Evolutionary conservation across 768 basidiomycete genomes (phyloP).

Genomic region (Clathrus columnatus): DNA sequence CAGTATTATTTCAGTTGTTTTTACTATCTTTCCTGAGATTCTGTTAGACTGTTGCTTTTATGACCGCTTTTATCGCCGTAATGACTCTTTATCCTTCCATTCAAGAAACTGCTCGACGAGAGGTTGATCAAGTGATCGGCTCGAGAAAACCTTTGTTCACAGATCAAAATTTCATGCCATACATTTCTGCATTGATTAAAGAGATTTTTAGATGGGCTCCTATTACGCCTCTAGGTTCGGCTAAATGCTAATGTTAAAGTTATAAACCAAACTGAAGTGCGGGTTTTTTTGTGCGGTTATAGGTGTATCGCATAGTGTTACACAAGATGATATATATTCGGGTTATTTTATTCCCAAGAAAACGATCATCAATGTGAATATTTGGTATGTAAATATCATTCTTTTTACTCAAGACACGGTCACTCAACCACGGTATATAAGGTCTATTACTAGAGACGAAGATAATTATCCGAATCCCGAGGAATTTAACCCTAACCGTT

Average conservation of each 20-base stretch:
- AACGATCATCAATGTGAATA: slow-evolving; percentile 27
- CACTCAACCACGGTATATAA: slow-evolving; percentile 3
- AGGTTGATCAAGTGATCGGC: slow-evolving; percentile 2
- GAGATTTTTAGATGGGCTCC: slow-evolving; percentile 26
- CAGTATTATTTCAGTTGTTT: not conserved
- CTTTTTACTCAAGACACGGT: not conserved
- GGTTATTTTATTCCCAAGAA: slow-evolving; percentile 32
- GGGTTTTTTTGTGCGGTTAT: not conserved
- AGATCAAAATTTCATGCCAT: slow-evolving; percentile 18
- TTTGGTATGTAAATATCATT: slow-evolving; percentile 20
- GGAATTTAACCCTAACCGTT: not conserved
- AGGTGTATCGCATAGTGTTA: slow-evolving; percentile 28
- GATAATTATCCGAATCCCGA: not conserved
- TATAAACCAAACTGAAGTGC: not conserved
- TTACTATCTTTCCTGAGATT: no score
- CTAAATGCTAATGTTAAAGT: no score
- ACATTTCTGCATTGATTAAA: slow-evolving; percentile 17
- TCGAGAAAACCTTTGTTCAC: slow-evolving; percentile 17
- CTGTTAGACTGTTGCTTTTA: not conserved
- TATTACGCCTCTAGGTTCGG: slow-evolving; percentile 1
- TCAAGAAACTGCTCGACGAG: slow-evolving; percentile 4
- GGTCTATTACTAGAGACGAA: slow-evolving; percentile 7
- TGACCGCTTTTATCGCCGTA: slow-evolving; percentile 1
- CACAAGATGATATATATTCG: slow-evolving; percentile 29
- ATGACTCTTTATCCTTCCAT: slow-evolving; percentile 4